phyloP scores from a whole-genome alignment of 768 basidiomycete genomes.

The Lyophyllum semitale region DNA sequence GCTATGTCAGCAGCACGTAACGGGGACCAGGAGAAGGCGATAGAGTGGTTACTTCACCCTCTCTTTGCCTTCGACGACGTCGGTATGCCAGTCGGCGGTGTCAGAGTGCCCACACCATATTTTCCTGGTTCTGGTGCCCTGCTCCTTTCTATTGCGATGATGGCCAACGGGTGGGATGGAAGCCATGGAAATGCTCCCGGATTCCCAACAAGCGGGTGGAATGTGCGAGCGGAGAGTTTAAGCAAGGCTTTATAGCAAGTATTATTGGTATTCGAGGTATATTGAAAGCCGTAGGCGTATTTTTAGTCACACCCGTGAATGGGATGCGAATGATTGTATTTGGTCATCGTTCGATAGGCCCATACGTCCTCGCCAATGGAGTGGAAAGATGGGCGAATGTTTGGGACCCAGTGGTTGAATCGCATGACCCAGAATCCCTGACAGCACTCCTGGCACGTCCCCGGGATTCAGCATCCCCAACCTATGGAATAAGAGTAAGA shows the following conservation, averaged over 20 bases:
- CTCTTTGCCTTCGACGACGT: constrained; percentile 60
- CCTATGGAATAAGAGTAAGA: constrained; percentile 38
- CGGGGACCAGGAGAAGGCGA: constrained; percentile 46
- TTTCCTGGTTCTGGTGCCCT: constrained; percentile 58
- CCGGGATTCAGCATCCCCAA: constrained; percentile 59
- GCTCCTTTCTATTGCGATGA: constrained; percentile 56
- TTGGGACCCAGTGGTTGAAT: constrained; percentile 23
- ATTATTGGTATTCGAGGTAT: neutral
- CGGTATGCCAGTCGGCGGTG: constrained; percentile 60
- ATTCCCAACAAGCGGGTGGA: constrained; percentile 32
- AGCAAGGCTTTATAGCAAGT: constrained; percentile 17
- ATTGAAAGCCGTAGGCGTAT: neutral
- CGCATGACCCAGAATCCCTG: constrained; percentile 37
- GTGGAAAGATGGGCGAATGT: constrained; percentile 38
- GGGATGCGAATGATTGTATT: constrained; percentile 5
- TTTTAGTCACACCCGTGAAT: neutral
- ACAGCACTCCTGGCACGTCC: constrained; percentile 57
- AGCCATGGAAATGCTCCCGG: constrained; percentile 24
- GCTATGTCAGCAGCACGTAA: constrained; percentile 63
- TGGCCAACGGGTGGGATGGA: constrained; percentile 60
- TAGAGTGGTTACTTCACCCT: constrained; percentile 57
- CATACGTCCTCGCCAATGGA: constrained; percentile 75
- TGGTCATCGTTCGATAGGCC: constrained; percentile 64
- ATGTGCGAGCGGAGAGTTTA: constrained; percentile 21
- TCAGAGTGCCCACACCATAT: constrained; percentile 57